A percentile compares a stretch with the other conserved stretches of the same genome.
Conservation (phyloP, 2,329 filamentous ascomycete genomes). For the Xylariaceae sp. region DNA sequence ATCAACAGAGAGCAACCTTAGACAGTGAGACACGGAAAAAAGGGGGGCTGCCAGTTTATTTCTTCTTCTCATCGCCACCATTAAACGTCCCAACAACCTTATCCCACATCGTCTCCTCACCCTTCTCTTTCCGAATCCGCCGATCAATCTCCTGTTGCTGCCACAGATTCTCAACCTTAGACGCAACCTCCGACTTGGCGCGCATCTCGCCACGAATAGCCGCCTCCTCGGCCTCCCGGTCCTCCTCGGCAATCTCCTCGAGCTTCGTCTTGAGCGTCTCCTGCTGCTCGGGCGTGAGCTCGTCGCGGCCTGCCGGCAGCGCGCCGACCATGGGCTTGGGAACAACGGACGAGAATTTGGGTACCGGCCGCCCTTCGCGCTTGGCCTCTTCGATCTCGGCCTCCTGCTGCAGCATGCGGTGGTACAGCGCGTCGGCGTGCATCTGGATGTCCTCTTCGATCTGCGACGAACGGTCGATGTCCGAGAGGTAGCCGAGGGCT, state of each 20-base stretch:
- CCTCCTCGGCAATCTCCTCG: constrained; percentile 52
- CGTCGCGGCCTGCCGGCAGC: constrained; percentile 6
- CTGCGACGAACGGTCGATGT: constrained; percentile 56
- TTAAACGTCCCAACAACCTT: constrained; percentile 33
- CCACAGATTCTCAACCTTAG: constrained; percentile 50
- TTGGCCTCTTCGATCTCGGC: constrained; percentile 64
- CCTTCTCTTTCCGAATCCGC: constrained; percentile 52
- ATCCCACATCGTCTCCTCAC: constrained; percentile 43
- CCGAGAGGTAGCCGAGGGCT: constrained; percentile 78
- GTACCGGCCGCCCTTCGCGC: constrained; percentile 52
- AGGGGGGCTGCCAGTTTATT: constrained; percentile 3
- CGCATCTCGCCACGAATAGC: constrained; percentile 58
- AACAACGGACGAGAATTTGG: constrained; percentile 55
- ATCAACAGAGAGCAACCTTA: background rate
- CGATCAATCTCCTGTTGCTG: constrained; percentile 51
- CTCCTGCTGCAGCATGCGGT: constrained; percentile 81
- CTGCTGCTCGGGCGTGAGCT: constrained; percentile 45
- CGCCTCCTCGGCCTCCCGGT: constrained; percentile 58
- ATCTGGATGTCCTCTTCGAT: constrained; percentile 89
- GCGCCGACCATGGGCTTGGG: constrained; percentile 29
- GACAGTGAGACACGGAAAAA: background rate
- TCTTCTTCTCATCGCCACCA: constrained; percentile 15
- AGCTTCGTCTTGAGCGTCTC: constrained; percentile 50
- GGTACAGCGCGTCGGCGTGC: constrained; percentile 88
- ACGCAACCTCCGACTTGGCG: constrained; percentile 55